Evolutionary conservation across 1,139 yeast species (phyloP).

Genomic region (Chernovozyma aurita): DNA sequence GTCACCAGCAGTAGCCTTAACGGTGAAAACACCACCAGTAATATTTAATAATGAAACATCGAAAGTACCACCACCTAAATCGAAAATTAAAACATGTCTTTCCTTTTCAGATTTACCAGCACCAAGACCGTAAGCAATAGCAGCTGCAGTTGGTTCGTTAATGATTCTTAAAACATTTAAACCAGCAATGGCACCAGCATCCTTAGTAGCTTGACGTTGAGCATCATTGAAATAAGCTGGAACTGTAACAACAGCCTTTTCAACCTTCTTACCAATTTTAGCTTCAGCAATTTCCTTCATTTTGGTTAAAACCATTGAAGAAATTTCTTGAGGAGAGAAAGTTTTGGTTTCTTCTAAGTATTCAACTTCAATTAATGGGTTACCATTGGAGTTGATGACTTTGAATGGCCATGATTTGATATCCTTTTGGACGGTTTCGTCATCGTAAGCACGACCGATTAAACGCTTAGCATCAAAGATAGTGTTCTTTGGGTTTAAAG

Average conservation of each 20-base stretch:
- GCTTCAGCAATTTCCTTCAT: constrained; percentile 49
- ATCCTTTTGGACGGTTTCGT: constrained; percentile 41
- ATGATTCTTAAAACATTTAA: constrained; percentile 46
- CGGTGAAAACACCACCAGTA: constrained; percentile 96
- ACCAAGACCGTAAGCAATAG: constrained; percentile 46
- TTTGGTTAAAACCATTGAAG: constrained; percentile 88
- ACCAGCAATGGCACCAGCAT: constrained; percentile 48
- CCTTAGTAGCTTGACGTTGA: constrained; percentile 49
- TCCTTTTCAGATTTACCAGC: constrained; percentile 73
- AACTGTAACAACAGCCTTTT: constrained; percentile 47
- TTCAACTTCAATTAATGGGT: constrained; percentile 90
- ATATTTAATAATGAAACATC: constrained; percentile 72
- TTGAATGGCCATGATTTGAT: constrained; percentile 42
- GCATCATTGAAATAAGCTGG: constrained; percentile 50
- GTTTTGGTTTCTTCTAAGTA: constrained; percentile 91
- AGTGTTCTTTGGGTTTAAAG: constrained; percentile 93
- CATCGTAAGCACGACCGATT: constrained; percentile 45
- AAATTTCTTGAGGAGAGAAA: constrained; percentile 96
- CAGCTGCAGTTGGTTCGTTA: constrained; percentile 51
- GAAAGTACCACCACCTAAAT: constrained; percentile 51
- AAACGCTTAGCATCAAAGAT: constrained; percentile 98
- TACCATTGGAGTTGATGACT: constrained; percentile 64
- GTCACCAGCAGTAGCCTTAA: constrained; percentile 98
- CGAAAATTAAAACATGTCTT: constrained; percentile 57
- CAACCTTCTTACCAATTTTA: constrained; percentile 36